A percentile compares a stretch with the other conserved stretches of the same genome.
Conservation (phyloP, 2,329 filamentous ascomycete species). For the Colletotrichum eleusines region DNA sequence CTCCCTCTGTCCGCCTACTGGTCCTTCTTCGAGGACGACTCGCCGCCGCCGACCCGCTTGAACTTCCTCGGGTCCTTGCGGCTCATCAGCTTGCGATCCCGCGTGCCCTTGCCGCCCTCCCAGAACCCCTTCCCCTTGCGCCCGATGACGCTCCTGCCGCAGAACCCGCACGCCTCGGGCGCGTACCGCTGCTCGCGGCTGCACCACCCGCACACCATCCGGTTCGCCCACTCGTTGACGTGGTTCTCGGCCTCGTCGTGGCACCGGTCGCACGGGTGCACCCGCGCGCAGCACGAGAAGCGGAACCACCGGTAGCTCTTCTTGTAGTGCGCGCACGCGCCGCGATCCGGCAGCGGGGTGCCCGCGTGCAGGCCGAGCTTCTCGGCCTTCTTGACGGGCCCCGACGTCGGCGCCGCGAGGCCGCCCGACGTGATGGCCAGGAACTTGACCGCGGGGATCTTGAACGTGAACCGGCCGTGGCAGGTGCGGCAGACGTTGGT, state of each 20-base stretch:
- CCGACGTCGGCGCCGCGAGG: slow-evolving; percentile 53
- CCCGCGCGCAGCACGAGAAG: slow-evolving; percentile 71
- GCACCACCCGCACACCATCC: slow-evolving; percentile 86
- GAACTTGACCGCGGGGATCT: slow-evolving; percentile 83
- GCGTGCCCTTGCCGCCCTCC: slow-evolving; percentile 88
- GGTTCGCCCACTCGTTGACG: slow-evolving; percentile 82
- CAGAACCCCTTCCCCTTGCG: slow-evolving; percentile 79
- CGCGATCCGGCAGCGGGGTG: slow-evolving; percentile 65
- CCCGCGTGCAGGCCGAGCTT: slow-evolving; percentile 69
- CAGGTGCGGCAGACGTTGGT: slow-evolving; percentile 84
- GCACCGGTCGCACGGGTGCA: slow-evolving; percentile 76
- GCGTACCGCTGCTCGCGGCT: slow-evolving; percentile 85
- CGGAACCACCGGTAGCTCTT: slow-evolving; percentile 74
- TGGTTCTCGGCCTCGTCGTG: slow-evolving; percentile 80
- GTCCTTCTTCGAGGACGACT: slow-evolving; percentile 51
- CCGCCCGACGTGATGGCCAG: slow-evolving; percentile 72
- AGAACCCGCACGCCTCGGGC: slow-evolving; percentile 80
- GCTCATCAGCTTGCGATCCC: slow-evolving; percentile 78
- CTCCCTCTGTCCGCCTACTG: slow-evolving; percentile 6
- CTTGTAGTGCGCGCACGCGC: slow-evolving; percentile 69
- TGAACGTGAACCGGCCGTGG: slow-evolving; percentile 83
- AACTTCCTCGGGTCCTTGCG: slow-evolving; percentile 82
- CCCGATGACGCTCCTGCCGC: slow-evolving; percentile 76
- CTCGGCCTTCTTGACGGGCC: slow-evolving; percentile 61
- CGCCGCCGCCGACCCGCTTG: slow-evolving; percentile 66